These are phyloP conservation scores for Fusarium sp. DNA, from an alignment of 2,329 filamentous ascomycete species.

Conservation along the genomic window DNA sequence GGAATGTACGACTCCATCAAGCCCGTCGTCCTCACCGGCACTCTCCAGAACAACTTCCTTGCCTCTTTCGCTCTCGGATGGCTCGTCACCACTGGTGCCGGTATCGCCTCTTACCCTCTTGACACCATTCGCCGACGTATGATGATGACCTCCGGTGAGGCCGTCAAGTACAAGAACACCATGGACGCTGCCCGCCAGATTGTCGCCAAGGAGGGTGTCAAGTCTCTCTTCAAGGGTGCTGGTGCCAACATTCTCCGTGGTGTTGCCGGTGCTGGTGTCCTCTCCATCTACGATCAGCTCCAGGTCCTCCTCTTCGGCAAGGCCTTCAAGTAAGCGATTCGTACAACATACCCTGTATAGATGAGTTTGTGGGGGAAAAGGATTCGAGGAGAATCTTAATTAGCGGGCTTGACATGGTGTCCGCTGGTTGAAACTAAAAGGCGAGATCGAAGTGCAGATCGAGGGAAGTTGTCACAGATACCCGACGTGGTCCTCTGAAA, in stretches of 20 bases:
- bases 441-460: slow-evolving; percentile 59
- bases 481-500: slow-evolving; percentile 55
- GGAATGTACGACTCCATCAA: slow-evolving; percentile 99
- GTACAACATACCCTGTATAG: slow-evolving; percentile 56
- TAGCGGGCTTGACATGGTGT: slow-evolving; percentile 54
- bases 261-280: slow-evolving; percentile 99
- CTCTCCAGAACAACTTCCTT: slow-evolving; percentile 96
- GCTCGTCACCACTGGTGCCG: slow-evolving; percentile 99
- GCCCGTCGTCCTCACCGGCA: slow-evolving; percentile 93
- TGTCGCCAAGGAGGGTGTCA: slow-evolving; percentile 95
- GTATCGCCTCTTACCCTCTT: slow-evolving; percentile 99
- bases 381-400: slow-evolving; percentile 48
- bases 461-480: slow-evolving; percentile 58
- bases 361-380: slow-evolving; percentile 50
- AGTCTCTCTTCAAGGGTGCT: slow-evolving; percentile 99
- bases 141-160: slow-evolving; percentile 99
- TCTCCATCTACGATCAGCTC: slow-evolving; percentile 99
- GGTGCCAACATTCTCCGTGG: slow-evolving; percentile 99
- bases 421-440: slow-evolving; percentile 59
- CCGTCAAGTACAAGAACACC: slow-evolving; percentile 99
- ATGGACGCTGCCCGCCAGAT: slow-evolving; percentile 97
- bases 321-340: slow-evolving; percentile 83
- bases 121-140: slow-evolving; percentile 99
- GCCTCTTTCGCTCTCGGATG: slow-evolving; percentile 99
- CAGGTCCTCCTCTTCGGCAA: slow-evolving; percentile 99